phyloP scores from a whole-genome alignment of 371 early-diverging fungal species.

The Syncephalastrum monosporum region DNA sequence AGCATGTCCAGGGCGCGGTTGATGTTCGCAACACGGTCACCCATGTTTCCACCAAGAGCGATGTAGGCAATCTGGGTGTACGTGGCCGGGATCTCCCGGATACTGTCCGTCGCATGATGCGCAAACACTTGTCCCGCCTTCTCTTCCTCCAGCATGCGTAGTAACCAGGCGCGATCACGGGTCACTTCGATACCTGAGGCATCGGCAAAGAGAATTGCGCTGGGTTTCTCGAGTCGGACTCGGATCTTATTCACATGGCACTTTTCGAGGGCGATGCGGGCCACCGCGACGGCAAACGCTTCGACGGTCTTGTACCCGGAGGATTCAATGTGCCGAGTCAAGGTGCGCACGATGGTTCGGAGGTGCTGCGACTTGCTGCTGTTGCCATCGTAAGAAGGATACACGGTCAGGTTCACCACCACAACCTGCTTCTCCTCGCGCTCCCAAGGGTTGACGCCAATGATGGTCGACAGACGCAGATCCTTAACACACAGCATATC shows the following conservation, averaged over 20 bases:
- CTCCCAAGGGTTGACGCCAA: constrained; percentile 97
- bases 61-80: constrained; percentile 61
- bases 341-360: constrained; percentile 80
- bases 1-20: constrained; percentile 70
- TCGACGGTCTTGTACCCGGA: constrained; percentile 84
- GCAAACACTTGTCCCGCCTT: constrained; percentile 28
- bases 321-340: constrained; percentile 67
- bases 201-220: constrained; percentile 88
- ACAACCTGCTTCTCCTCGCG: constrained; percentile 92
- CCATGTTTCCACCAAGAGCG: constrained; percentile 93
- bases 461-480: constrained; percentile 78
- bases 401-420: constrained; percentile 74
- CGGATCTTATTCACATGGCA: constrained; percentile 85
- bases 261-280: constrained; percentile 69
- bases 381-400: constrained; percentile 65
- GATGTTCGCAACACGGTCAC: constrained; percentile 80
- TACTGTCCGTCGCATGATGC: constrained; percentile 21
- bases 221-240: constrained; percentile 89
- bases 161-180: constrained; percentile 63
- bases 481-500: constrained; percentile 78
- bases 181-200: constrained; percentile 91
- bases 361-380: constrained; percentile 70
- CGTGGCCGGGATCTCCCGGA: constrained; percentile 31
- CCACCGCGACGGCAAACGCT: constrained; percentile 75
- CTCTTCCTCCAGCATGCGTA: constrained; percentile 32